Evolutionary conservation across 192 early-diverging fungal genomes (phyloP), one percentile per base, ranked within the genome.

Genomic region (Hyaloraphidium curvatum): DNA sequence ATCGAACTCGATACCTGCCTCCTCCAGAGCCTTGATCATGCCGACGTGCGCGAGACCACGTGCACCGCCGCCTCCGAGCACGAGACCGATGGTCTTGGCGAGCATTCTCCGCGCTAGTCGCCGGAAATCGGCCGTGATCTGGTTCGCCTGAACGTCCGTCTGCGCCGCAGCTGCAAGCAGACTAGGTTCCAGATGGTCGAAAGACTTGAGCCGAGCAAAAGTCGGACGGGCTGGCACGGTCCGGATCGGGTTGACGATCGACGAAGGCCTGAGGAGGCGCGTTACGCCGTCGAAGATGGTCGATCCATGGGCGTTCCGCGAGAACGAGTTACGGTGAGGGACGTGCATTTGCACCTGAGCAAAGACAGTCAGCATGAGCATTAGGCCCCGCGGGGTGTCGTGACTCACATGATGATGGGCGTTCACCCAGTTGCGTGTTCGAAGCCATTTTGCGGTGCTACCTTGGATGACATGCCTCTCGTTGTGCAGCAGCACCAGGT

Each of bases 1-100:
- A 64, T 98, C 95, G 26, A 98, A 80, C 1, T 92, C 92, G 30
- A 98, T 86, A 0, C 95, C 95, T 2, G 88, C 90, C 59, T 98
- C 95, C 61, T 98, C 92, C 28, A 98, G 71, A 0, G 91, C 91
- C 30, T 77, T 76, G 59, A 98, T 85, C 30, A 95, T 73, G 39
- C 91, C 91, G 54, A 97, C 74, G 39, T 95, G 90, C 0, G 83
- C 71, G 39, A 95, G 85, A 5, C 95, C 95, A 29, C 95, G 78
- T 0, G 95, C 95, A 1, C 95, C 95, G 26, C 95, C 95, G 23
- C 95, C 95, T 19, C 95, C 88, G 23, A 98, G 67, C 22, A 95
- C 92, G 2, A 98, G 66, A 2, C 89, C 95, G 3, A 98, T 82
- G 0, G 89, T 89, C 50, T 81, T 81, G 39, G 85, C 86, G 39